A percentile compares a stretch with the other conserved stretches of the same genome.
Conservation (phyloP, 2,329 filamentous ascomycete genomes). For the Hymenoscyphus occultus region DNA sequence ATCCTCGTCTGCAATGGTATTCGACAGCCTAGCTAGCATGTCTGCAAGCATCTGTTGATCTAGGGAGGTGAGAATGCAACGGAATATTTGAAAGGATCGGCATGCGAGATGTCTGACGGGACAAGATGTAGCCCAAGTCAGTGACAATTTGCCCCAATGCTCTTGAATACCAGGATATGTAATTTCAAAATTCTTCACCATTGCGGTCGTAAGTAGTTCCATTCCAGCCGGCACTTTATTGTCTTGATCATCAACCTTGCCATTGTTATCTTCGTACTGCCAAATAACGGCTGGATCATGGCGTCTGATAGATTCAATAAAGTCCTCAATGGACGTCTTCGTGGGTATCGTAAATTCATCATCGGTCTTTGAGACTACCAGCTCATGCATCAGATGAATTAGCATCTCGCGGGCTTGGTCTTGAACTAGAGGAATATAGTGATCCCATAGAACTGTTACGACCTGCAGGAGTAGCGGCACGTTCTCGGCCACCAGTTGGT, state of each 20-base stretch:
- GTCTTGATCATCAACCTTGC: constrained; percentile 68
- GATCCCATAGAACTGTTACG: constrained; percentile 92
- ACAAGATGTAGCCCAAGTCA: constrained; percentile 96
- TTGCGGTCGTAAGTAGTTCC: constrained; percentile 76
- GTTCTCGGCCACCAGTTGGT: constrained; percentile 74
- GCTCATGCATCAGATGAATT: constrained; percentile 92
- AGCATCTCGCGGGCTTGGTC: constrained; percentile 98
- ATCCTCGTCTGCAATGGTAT: constrained; percentile 94
- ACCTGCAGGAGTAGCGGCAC: constrained; percentile 87
- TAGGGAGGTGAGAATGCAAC: constrained; percentile 85
- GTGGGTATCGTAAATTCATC: constrained; percentile 59
- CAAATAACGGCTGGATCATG: constrained; percentile 85
- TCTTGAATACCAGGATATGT: constrained; percentile 85
- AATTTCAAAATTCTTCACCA: constrained; percentile 80
- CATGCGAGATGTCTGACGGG: constrained; percentile 93
- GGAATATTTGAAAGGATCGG: constrained; percentile 94
- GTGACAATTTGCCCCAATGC: constrained; percentile 82
- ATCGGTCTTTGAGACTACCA: constrained; percentile 79
- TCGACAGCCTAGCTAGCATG: constrained; percentile 92
- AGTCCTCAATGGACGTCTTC: constrained; percentile 76
- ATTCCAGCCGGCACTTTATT: constrained; percentile 85
- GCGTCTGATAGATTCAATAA: constrained; percentile 81
- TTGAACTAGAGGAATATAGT: constrained; percentile 91
- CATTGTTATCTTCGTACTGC: constrained; percentile 91
- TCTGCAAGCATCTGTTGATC: constrained; percentile 95